phyloP scores from a whole-genome alignment of 495 filamentous ascomycete species.

The Evansstolkia leycettana region DNA sequence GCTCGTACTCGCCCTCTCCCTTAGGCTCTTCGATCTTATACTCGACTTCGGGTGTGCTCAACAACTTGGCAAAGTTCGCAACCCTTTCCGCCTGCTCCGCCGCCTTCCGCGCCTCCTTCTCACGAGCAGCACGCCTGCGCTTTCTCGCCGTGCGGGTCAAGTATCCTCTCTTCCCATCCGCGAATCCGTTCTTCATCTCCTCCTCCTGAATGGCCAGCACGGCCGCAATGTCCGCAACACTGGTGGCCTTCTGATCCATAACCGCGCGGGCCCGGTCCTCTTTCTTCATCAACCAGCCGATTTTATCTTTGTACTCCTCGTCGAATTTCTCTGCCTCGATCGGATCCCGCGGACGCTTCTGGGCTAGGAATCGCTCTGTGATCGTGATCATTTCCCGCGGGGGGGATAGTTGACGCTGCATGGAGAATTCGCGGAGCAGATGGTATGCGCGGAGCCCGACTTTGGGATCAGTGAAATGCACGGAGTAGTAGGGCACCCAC shows the following conservation, averaged over 20 bases:
- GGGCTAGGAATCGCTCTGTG: slow-evolving; percentile 27
- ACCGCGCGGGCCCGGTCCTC: slow-evolving; percentile 50
- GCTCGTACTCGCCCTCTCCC: slow-evolving; percentile 17
- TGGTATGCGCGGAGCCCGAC: slow-evolving; percentile 66
- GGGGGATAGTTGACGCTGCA: slow-evolving; percentile 32
- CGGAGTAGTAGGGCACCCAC: slow-evolving; percentile 71
- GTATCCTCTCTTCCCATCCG: slow-evolving; percentile 17
- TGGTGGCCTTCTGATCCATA: slow-evolving; percentile 84
- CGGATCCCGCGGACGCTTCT: slow-evolving; percentile 53
- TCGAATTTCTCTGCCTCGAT: slow-evolving; percentile 27
- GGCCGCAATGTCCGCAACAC: slow-evolving; percentile 73
- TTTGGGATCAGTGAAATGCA: slow-evolving; percentile 51
- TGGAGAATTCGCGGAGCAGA: slow-evolving; percentile 66
- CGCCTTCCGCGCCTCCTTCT: slow-evolving; percentile 26
- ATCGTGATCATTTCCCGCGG: slow-evolving; percentile 38
- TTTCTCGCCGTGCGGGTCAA: slow-evolving; percentile 19
- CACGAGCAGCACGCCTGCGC: slow-evolving; percentile 19
- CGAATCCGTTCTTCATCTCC: slow-evolving; percentile 20
- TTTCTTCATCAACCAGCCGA: slow-evolving; percentile 33
- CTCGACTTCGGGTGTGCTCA: slow-evolving; percentile 5
- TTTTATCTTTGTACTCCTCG: slow-evolving; percentile 28
- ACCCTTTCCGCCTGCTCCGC: slow-evolving; percentile 20
- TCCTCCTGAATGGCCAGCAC: slow-evolving; percentile 50
- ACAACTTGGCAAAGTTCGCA: slow-evolving; percentile 9
- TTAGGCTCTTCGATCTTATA: slow-evolving; percentile 20